A percentile compares a stretch with the other conserved stretches of the same genome.
Conservation (phyloP, 805 yeast genomes). For the Lipomyces chichibuensis region DNA sequence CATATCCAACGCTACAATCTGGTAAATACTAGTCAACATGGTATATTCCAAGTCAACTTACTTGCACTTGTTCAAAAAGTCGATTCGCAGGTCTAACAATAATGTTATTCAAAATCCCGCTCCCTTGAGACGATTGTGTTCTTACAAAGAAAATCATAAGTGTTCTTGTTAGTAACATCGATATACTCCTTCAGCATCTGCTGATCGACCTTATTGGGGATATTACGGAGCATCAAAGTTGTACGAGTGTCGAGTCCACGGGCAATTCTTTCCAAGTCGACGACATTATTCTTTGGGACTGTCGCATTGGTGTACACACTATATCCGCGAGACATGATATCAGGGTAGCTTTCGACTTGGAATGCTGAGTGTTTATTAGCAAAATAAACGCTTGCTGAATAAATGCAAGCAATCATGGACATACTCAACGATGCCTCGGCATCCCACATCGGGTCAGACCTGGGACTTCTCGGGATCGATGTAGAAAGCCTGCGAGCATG, state of each 20-base stretch:
- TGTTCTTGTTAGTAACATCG: slow-evolving; percentile 50
- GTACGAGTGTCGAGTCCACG: slow-evolving; percentile 51
- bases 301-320: slow-evolving; percentile 40
- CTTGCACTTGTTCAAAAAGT: slow-evolving; percentile 57
- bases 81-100: slow-evolving; percentile 51
- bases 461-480: slow-evolving; percentile 7
- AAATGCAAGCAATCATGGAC: neutral
- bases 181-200: slow-evolving; percentile 51
- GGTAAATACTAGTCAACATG: neutral
- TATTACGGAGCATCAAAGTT: slow-evolving; percentile 58
- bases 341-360: slow-evolving; percentile 31
- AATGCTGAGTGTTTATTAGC: slow-evolving; percentile 16
- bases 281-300: slow-evolving; percentile 45
- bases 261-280: slow-evolving; percentile 49
- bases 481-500: slow-evolving; percentile 6
- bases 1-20: slow-evolving; percentile 52
- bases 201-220: slow-evolving; percentile 57
- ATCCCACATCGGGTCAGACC: slow-evolving; percentile 19
- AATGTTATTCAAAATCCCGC: neutral
- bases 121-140: neutral
- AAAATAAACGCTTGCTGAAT: too few relatives aligned
- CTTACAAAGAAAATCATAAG: slow-evolving; percentile 49
- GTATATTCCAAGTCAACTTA: slow-evolving; percentile 21
- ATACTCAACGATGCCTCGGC: slow-evolving; percentile 31
- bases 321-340: slow-evolving; percentile 20